Evolutionary conservation across 2,329 filamentous ascomycete genomes (phyloP).

Genomic region (Pseudocercospora vitis): DNA sequence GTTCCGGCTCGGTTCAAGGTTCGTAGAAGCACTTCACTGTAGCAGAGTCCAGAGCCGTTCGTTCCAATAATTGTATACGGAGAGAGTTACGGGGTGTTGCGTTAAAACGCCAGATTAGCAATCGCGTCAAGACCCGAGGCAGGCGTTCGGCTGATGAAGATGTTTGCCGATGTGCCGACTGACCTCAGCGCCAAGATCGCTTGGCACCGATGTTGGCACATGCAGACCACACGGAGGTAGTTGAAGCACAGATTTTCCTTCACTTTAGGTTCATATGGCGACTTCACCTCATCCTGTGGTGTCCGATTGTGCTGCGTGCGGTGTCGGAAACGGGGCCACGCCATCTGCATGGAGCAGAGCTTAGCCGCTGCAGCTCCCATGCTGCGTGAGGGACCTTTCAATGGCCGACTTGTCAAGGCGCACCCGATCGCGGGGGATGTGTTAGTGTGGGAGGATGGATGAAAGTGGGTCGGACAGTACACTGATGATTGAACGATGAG

Average conservation of each 20-base stretch:
- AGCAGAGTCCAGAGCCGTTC: no score
- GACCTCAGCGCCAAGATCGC: no score
- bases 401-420: neutral
- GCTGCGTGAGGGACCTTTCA: neutral
- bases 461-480: constrained; percentile 16
- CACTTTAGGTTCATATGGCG: neutral
- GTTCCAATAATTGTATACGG: no score
- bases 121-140: neutral
- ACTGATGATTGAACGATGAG: constrained; percentile 10
- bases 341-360: neutral
- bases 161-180: constrained; percentile 1
- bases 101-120: neutral
- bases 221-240: no score
- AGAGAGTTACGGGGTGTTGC: no score
- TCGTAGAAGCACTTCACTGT: no score
- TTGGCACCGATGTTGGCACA: no score
- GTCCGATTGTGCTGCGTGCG: no score
- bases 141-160: neutral
- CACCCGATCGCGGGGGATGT: constrained; percentile 13
- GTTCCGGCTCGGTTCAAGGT: no score
- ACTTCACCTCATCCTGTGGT: constrained; percentile 4
- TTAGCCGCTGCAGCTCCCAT: constrained; percentile 9
- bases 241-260: no score
- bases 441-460: constrained; percentile 9
- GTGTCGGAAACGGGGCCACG: neutral